phyloP scores from a whole-genome alignment of 2,329 filamentous ascomycete species.

The Cladosporium halotolerans region DNA sequence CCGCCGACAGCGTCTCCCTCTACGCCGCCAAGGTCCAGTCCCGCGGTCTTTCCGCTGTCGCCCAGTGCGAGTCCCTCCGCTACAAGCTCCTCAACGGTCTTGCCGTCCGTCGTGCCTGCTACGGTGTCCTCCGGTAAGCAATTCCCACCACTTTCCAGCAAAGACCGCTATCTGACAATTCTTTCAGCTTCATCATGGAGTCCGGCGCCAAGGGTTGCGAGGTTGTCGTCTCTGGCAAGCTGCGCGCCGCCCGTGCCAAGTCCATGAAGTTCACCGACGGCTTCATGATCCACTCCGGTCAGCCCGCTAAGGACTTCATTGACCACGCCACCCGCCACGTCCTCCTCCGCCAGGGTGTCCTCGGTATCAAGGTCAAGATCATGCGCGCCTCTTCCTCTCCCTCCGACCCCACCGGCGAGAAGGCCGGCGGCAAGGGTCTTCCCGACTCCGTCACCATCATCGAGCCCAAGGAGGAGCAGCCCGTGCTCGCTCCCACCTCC shows the following conservation, averaged over 20 bases:
- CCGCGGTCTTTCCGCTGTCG: constrained; percentile 98
- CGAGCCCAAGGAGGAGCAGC: constrained; percentile 99
- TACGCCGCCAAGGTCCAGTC: constrained; percentile 99
- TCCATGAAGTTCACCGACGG: constrained; percentile 99
- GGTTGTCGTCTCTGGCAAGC: constrained; percentile 98
- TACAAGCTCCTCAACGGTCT: constrained; percentile 99
- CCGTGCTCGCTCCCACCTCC: constrained; percentile 88
- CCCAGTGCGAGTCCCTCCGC: constrained; percentile 99
- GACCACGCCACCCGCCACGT: constrained; percentile 98
- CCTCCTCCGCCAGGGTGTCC: constrained; percentile 97
- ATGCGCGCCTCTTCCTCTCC: constrained; percentile 76
- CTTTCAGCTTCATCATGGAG: constrained; percentile 95
- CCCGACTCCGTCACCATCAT: constrained; percentile 99
- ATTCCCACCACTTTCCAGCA: not conserved
- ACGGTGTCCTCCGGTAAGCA: constrained; percentile 71
- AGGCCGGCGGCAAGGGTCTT: constrained; percentile 92
- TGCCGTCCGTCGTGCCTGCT: constrained; percentile 96
- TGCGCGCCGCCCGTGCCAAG: constrained; percentile 98
- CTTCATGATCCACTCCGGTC: constrained; percentile 99
- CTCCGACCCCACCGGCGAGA: constrained; percentile 92
- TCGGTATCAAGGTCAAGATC: constrained; percentile 99
- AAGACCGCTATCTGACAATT: constrained; percentile 7
- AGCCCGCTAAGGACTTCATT: constrained; percentile 99
- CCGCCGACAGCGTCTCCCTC: constrained; percentile 98
- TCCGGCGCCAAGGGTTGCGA: constrained; percentile 98